Percentiles rank a stretch among this genome's conserved stretches.
These are phyloP conservation scores for Theobroma cacao DNA, from an alignment of 345 rosid genomes.

Conservation along the genomic window DNA sequence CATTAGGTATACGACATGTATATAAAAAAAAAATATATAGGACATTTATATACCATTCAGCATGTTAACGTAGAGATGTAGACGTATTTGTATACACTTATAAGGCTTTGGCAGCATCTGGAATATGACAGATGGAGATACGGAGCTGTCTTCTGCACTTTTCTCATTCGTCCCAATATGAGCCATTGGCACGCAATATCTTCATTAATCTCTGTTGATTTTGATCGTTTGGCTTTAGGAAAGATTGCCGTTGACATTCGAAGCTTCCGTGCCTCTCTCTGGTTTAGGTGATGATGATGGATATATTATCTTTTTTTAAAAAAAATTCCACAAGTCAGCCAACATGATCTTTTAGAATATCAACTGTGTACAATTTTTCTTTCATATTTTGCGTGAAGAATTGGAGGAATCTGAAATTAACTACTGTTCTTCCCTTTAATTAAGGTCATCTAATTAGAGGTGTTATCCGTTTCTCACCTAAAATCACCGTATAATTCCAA, in stretches of 20 bases:
- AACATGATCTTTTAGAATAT: too few relatives aligned
- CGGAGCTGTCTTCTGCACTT: neutral
- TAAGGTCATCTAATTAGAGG: too few relatives aligned
- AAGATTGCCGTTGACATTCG: conserved; percentile 21
- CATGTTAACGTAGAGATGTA: neutral
- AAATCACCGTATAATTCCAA: too few relatives aligned
- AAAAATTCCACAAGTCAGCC: neutral
- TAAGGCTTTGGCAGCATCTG: neutral
- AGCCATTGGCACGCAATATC: neutral
- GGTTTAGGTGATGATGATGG: neutral
- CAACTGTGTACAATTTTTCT: too few relatives aligned
- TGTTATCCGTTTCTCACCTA: too few relatives aligned
- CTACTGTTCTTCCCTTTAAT: too few relatives aligned
- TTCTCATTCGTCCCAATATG: neutral
- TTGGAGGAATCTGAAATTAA: too few relatives aligned
- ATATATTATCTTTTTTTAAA: neutral
- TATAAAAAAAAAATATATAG: neutral
- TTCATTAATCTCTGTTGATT: neutral
- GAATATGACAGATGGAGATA: neutral
- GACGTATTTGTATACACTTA: neutral
- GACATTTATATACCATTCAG: too few relatives aligned
- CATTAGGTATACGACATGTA: neutral
- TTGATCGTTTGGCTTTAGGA: neutral
- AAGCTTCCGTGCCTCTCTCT: neutral
- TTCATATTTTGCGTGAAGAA: too few relatives aligned